Base-by-base conservation (phyloP, 1,139 yeast genomes). In the Yamadazyma oceani region DNA sequence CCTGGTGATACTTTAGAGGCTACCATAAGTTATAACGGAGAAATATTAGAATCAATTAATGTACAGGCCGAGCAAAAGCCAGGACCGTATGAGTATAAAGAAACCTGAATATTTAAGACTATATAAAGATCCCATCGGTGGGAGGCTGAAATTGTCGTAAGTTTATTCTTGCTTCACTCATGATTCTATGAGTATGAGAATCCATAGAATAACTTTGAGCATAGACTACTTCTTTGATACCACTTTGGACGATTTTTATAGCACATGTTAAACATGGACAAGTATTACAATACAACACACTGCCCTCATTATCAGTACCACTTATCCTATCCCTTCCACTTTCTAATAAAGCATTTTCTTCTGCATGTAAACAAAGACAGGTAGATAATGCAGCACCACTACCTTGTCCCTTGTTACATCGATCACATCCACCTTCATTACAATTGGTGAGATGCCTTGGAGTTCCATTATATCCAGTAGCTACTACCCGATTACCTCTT, bases 401-500 rank as follows among this genome's bases (percentile, higher is more conserved):
- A 1, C 95, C 95, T 11, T 82, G 75, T 0, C 78, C 77, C 36
- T 69, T 64, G 51, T 89, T 89, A 59, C 99, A 92, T 31, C 98
- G 69, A 5, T 78, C 64, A 62, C 98, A 92, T 0, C 98, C 98
- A 13, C 98, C 98, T 51, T 88, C 92, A 55, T 88, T 90, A 62
- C 99, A 92, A 55, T 92, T 92, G 22, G 72, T 69, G 51, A 88
- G 64, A 43, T 90, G 88, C 29, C 96, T 73, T 10, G 98, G 97
- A 0, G 99, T 92, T 1, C 99, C 98, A 55, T 92, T 92, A 61
- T 94, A 92, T 0, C 98, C 99, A 0, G 98, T 92, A 1, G 98
- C 95, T 23, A 94, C 75, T 25, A 92, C 96, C 38, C 97, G 69
- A 35, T 79, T 80, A 38, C 87, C 94, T 37, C 90, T 74, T 1